A percentile compares a stretch with the other conserved stretches of the same genome.
Conservation (phyloP, 2,329 filamentous ascomycete genomes). For the Spiromastix sp. region DNA sequence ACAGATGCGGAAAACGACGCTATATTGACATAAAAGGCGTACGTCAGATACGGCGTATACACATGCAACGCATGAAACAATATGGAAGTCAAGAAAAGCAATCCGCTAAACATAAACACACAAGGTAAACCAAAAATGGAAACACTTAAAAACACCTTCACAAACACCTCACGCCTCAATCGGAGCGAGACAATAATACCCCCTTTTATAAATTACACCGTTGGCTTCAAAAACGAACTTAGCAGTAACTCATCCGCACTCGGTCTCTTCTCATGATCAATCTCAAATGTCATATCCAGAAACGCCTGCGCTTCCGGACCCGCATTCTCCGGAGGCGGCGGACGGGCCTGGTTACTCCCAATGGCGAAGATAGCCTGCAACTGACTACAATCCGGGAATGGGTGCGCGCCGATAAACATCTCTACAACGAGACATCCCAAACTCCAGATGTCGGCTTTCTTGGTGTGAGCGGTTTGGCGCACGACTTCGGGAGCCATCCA, state of each 20-base stretch:
- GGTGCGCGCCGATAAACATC: slow-evolving; percentile 97
- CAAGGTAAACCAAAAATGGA: background rate
- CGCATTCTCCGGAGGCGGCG: slow-evolving; percentile 77
- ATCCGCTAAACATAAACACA: background rate
- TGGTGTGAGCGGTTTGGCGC: slow-evolving; percentile 93
- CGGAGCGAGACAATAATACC: no score
- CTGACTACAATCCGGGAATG: slow-evolving; percentile 94
- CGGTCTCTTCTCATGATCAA: slow-evolving; percentile 85
- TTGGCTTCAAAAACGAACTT: slow-evolving; percentile 63
- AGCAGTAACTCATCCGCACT: slow-evolving; percentile 83
- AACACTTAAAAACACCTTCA: background rate
- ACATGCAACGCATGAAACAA: no score
- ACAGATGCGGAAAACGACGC: no score
- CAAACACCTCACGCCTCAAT: no score
- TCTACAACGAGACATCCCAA: slow-evolving; percentile 93
- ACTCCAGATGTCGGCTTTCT: slow-evolving; percentile 98
- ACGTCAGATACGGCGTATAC: no score
- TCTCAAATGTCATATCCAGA: slow-evolving; percentile 81
- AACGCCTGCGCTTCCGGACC: slow-evolving; percentile 78
- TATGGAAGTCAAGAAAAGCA: background rate
- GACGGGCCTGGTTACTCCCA: slow-evolving; percentile 74
- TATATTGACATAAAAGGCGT: no score
- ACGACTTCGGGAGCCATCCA: slow-evolving; percentile 99
- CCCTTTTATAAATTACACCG: no score
- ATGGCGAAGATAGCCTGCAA: slow-evolving; percentile 99